These are phyloP conservation scores for Benincasa hispida DNA, from an alignment of 306 rosid genomes.

Conservation along the genomic window DNA sequence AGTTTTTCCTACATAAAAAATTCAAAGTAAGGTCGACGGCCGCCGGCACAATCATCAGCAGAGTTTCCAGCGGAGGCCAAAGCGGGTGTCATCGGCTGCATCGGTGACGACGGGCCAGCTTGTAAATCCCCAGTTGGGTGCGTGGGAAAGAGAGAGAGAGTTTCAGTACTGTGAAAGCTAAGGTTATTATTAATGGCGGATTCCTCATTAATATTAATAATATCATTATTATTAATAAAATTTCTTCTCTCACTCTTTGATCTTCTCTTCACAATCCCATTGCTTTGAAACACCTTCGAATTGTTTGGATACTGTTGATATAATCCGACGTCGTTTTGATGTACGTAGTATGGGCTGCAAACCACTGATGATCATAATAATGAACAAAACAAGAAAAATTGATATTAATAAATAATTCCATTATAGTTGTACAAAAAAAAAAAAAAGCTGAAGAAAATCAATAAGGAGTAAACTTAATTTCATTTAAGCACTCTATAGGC, in stretches of 20 bases:
- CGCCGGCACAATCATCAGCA: not conserved
- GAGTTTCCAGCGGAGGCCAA: not conserved
- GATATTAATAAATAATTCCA: not conserved
- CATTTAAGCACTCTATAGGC: too few relatives aligned
- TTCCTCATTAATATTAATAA: not conserved
- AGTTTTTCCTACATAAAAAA: not conserved
- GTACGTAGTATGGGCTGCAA: slow-evolving; percentile 37
- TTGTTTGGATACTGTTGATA: slow-evolving; percentile 22
- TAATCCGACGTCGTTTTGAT: slow-evolving; percentile 26
- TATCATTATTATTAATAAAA: not conserved
- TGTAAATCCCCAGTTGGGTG: slow-evolving; percentile 61
- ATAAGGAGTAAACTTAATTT: too few relatives aligned
- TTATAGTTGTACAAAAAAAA: not conserved
- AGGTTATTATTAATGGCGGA: not conserved
- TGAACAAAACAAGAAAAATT: not conserved
- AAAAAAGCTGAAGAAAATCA: not conserved
- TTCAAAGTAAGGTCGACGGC: not conserved
- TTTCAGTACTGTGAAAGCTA: slow-evolving; percentile 25
- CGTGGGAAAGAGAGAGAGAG: slow-evolving; percentile 66
- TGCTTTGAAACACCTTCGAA: slow-evolving; percentile 21
- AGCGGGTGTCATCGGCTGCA: not conserved
- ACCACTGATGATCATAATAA: slow-evolving; percentile 24
- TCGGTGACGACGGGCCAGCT: not conserved
- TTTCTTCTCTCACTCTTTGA: slow-evolving; percentile 12
- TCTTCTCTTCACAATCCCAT: slow-evolving; percentile 20